A percentile compares a stretch with the other conserved stretches of the same genome.
phyloP scores from a whole-genome alignment of 2,329 filamentous ascomycete species.

The Botrytis paeoniae region DNA sequence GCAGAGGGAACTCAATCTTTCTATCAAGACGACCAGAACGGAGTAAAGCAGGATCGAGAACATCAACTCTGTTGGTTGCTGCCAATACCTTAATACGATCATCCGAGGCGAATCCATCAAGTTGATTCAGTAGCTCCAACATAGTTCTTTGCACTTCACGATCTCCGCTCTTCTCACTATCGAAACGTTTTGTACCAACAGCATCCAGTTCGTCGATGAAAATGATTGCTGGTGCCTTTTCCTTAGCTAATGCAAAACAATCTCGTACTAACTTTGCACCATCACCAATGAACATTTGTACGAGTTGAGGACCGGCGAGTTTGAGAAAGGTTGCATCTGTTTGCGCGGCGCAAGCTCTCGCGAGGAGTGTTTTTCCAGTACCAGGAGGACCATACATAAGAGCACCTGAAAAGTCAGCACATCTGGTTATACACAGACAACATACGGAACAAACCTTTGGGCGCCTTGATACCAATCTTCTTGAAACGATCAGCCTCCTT shows the following conservation, averaged over 20 bases:
- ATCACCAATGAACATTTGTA: slow-evolving; percentile 99
- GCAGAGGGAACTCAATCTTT: slow-evolving; percentile 97
- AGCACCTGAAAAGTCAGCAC: slow-evolving; percentile 59
- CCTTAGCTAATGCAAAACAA: slow-evolving; percentile 95
- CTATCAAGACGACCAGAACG: slow-evolving; percentile 89
- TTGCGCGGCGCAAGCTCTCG: slow-evolving; percentile 93
- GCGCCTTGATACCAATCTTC: slow-evolving; percentile 99
- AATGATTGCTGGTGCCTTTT: slow-evolving; percentile 98
- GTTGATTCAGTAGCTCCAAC: slow-evolving; percentile 97
- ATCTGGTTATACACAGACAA: not conserved
- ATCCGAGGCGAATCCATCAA: slow-evolving; percentile 95
- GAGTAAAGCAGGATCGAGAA: slow-evolving; percentile 85
- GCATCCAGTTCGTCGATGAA: slow-evolving; percentile 99
- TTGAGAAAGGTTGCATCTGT: slow-evolving; percentile 99
- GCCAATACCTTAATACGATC: slow-evolving; percentile 96
- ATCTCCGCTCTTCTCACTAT: slow-evolving; percentile 96
- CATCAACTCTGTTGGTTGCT: slow-evolving; percentile 91
- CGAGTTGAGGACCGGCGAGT: slow-evolving; percentile 92
- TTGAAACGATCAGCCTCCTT: slow-evolving; percentile 99
- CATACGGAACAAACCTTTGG: slow-evolving; percentile 70
- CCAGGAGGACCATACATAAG: slow-evolving; percentile 96
- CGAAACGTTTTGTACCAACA: slow-evolving; percentile 98
- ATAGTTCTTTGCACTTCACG: slow-evolving; percentile 98
- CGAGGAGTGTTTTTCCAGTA: slow-evolving; percentile 87
- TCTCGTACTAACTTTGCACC: slow-evolving; percentile 96